Evolutionary conservation across 2,329 filamentous ascomycete species (phyloP).

Genomic region (Apiospora malaysiana): DNA sequence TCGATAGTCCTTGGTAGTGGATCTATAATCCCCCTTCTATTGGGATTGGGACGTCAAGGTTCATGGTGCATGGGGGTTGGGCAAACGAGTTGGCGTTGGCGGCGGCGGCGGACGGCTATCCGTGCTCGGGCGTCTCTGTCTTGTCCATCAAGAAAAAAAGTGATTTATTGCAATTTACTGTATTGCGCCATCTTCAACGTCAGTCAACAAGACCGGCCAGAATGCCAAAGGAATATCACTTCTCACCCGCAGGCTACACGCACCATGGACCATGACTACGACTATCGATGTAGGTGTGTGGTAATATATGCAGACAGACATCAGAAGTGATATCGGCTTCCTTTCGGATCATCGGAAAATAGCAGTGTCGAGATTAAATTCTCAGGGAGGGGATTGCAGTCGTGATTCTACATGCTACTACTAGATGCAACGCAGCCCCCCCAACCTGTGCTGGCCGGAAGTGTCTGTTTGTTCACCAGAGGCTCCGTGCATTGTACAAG

Average conservation of each 20-base stretch:
- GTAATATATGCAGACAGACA: conserved; percentile 8
- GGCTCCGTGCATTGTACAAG: conserved; percentile 16
- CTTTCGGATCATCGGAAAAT: conserved; percentile 9
- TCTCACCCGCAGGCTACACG: background rate
- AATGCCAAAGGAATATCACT: background rate
- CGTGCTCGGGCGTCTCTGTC: background rate
- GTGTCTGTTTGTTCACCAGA: background rate
- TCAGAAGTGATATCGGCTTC: background rate
- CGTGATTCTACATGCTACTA: background rate
- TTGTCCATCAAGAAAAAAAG: background rate
- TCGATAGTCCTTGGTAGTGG: background rate
- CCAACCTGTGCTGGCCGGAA: background rate
- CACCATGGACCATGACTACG: too few relatives aligned
- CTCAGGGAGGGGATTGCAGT: background rate
- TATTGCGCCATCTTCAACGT: background rate
- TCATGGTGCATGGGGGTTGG: conserved; percentile 15
- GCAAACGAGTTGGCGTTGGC: background rate
- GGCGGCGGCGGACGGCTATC: conserved; percentile 1
- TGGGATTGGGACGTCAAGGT: background rate
- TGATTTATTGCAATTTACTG: conserved; percentile 6
- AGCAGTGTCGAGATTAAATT: background rate
- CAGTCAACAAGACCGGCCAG: background rate
- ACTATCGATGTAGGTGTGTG: background rate
- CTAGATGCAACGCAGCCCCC: conserved; percentile 1
- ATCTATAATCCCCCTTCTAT: conserved; percentile 17